Evolutionary conservation across 805 yeast species (phyloP).

Genomic region (Phaffomyces opuntiae): DNA sequence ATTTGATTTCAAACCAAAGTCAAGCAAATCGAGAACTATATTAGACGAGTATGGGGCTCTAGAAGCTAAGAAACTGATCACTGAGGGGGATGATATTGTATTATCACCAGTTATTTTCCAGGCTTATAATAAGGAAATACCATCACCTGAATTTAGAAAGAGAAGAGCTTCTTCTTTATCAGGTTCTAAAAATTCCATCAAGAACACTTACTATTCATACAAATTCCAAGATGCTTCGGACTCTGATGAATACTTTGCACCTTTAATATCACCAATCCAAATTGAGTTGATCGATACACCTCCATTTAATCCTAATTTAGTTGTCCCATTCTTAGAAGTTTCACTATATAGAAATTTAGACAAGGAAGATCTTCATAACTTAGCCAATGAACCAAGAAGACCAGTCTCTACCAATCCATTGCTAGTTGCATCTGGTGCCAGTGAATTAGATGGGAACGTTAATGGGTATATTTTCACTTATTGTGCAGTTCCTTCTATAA

Average conservation of each 20-base stretch:
- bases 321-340: conserved; percentile 72
- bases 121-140: conserved; percentile 19
- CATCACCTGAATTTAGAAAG: conserved; percentile 1
- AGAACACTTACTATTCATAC: conserved; percentile 17
- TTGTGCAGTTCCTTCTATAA: conserved; percentile 56
- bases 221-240: conserved; percentile 7
- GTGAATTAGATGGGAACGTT: conserved; percentile 68
- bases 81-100: conserved; percentile 23
- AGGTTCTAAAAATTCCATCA: conserved; percentile 7
- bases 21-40: conserved; percentile 32
- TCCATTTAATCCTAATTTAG: conserved; percentile 54
- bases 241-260: conserved; percentile 32
- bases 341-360: conserved; percentile 59
- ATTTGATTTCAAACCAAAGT: conserved; percentile 44
- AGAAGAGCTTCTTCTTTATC: conserved; percentile 3
- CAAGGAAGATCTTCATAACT: conserved; percentile 48
- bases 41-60: conserved; percentile 41
- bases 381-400: conserved; percentile 55
- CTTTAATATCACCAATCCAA: conserved; percentile 50
- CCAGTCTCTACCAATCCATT: conserved; percentile 62
- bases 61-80: conserved; percentile 30
- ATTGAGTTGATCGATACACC: conserved; percentile 73
- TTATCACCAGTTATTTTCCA: conserved; percentile 34
- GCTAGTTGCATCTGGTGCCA: conserved; percentile 71
- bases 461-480: conserved; percentile 69